These are phyloP conservation scores for Suhomyces kilbournensis DNA, from an alignment of 805 yeast species.

Conservation along the genomic window DNA sequence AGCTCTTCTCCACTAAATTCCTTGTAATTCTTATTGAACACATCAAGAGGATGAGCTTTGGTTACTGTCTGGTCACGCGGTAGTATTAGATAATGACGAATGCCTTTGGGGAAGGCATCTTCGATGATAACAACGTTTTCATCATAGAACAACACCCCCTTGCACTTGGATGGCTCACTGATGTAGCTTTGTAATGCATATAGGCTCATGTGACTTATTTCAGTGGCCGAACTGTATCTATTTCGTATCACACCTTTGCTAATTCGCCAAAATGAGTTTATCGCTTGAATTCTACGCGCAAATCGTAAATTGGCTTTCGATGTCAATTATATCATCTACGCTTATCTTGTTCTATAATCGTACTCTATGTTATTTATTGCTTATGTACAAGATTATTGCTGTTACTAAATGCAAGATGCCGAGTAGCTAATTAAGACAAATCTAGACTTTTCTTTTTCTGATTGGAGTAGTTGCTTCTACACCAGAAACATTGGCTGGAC, in stretches of 20 bases:
- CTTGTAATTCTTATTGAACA: slow-evolving; percentile 31
- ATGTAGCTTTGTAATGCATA: slow-evolving; percentile 50
- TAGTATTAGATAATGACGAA: slow-evolving; percentile 56
- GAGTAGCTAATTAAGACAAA: background rate
- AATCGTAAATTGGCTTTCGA: background rate
- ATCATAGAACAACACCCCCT: slow-evolving; percentile 46
- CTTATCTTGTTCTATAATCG: background rate
- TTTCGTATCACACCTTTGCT: background rate
- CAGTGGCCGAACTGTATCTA: background rate
- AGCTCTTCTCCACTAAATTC: slow-evolving; percentile 17
- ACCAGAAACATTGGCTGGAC: background rate
- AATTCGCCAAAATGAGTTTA: background rate
- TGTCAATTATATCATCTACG: background rate
- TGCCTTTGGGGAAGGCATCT: slow-evolving; percentile 64
- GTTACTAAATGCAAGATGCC: background rate
- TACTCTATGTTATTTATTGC: background rate
- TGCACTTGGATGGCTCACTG: slow-evolving; percentile 40
- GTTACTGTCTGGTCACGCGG: slow-evolving; percentile 49
- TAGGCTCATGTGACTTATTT: slow-evolving; percentile 41
- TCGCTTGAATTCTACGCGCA: background rate
- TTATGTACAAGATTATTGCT: background rate
- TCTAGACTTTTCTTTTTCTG: slow-evolving; percentile 10
- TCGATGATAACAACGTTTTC: slow-evolving; percentile 52
- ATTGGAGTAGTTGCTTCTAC: slow-evolving; percentile 4
- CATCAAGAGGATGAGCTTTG: slow-evolving; percentile 49